Evolutionary conservation across 352 stramenopile genomes (phyloP).

Genomic region (Pythium rhizo-oryzae): DNA sequence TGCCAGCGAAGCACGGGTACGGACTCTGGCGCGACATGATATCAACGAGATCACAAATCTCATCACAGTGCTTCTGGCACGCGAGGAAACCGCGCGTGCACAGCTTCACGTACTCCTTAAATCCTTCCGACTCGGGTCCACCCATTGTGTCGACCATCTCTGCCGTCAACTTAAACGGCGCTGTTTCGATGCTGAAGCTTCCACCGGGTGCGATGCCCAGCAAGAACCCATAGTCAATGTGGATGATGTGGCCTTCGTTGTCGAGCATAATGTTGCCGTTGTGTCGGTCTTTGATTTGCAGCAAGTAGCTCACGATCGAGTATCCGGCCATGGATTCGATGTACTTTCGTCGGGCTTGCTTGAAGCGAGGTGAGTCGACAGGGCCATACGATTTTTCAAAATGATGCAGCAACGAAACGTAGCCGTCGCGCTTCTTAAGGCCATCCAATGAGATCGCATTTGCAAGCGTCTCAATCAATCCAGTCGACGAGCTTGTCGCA

Average conservation of each 20-base stretch:
- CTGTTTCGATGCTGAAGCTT: slow-evolving; percentile 98
- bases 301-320: slow-evolving; percentile 97
- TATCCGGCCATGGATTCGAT: slow-evolving; percentile 98
- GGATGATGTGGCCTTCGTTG: slow-evolving; percentile 97
- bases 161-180: slow-evolving; percentile 99
- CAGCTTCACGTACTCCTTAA: slow-evolving; percentile 97
- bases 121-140: slow-evolving; percentile 87
- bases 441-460: slow-evolving; percentile 98
- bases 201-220: slow-evolving; percentile 98
- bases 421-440: slow-evolving; percentile 96
- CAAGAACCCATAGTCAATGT: slow-evolving; percentile 99
- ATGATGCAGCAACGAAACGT: slow-evolving; percentile 93
- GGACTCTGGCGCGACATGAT: slow-evolving; percentile 96
- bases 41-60: slow-evolving; percentile 97
- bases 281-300: slow-evolving; percentile 99
- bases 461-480: slow-evolving; percentile 97
- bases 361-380: slow-evolving; percentile 86
- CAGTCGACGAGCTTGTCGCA: slow-evolving; percentile 93
- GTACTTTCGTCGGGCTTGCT: slow-evolving; percentile 95
- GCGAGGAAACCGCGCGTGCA: slow-evolving; percentile 98
- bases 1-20: slow-evolving; percentile 96
- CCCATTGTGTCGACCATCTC: slow-evolving; percentile 99
- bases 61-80: slow-evolving; percentile 94
- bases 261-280: slow-evolving; percentile 99
- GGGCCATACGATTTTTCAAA: slow-evolving; percentile 96